Evolutionary conservation across 257 asterid species (phyloP).

Genomic region (Primulina huaijiensis): DNA sequence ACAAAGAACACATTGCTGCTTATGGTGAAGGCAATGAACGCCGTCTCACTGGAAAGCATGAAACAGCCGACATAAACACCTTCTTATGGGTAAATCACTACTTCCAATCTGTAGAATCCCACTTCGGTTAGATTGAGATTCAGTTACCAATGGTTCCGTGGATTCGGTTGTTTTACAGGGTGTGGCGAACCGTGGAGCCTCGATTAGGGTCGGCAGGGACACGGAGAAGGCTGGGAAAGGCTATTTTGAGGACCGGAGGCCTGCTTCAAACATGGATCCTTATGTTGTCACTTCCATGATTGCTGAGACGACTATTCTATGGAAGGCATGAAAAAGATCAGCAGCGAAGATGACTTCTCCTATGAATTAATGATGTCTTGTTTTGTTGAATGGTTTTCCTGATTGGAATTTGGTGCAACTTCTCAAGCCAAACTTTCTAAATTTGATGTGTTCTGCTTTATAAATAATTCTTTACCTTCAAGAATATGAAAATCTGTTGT

Average conservation of each 20-base stretch:
- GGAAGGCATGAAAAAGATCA: conserved; percentile 20
- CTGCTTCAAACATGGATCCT: conserved; percentile 30
- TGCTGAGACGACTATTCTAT: conserved; percentile 39
- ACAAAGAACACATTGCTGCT: background rate
- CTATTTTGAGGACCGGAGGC: conserved; percentile 43
- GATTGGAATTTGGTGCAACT: background rate
- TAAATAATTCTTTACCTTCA: background rate
- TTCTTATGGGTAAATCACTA: conserved; percentile 9
- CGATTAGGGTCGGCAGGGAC: conserved; percentile 40
- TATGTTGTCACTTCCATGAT: conserved; percentile 32
- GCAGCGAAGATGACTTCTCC: background rate
- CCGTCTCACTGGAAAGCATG: background rate
- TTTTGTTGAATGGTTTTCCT: background rate
- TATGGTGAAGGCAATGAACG: background rate
- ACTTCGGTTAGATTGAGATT: too few relatives aligned
- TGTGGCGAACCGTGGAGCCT: conserved; percentile 43
- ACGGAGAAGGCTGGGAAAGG: conserved; percentile 42
- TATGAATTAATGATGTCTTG: background rate
- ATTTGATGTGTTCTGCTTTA: background rate
- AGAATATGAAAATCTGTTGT: background rate
- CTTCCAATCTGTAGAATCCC: too few relatives aligned
- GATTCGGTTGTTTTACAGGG: conserved; percentile 21
- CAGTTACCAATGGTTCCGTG: background rate
- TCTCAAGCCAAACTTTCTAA: background rate
- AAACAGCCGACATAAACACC: background rate